phyloP scores from a whole-genome alignment of 768 basidiomycete species.

The Leccinum truebloodii region DNA sequence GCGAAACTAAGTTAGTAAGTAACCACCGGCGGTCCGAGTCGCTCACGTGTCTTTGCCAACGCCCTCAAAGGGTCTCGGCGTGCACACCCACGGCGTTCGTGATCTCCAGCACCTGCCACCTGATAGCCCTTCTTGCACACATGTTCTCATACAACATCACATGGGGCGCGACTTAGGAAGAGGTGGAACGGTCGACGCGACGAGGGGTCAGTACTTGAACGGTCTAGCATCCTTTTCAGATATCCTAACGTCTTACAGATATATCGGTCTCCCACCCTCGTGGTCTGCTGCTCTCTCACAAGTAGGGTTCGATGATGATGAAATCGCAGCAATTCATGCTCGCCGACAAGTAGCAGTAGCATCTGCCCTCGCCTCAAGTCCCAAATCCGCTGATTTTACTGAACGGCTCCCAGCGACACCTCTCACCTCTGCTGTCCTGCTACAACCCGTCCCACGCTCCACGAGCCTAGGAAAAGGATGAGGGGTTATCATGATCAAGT shows the following conservation, averaged over 20 bases:
- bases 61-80: no score
- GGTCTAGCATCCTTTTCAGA: not conserved
- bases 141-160: conserved; percentile 59
- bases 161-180: conserved; percentile 71
- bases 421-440: conserved; percentile 23
- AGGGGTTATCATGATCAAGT: conserved; percentile 9
- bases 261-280: conserved; percentile 68
- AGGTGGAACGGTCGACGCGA: conserved; percentile 79
- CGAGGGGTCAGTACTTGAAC: conserved; percentile 59
- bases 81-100: no score
- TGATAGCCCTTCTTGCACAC: conserved; percentile 58
- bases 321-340: conserved; percentile 60
- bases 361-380: conserved; percentile 1
- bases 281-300: conserved; percentile 64
- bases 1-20: no score
- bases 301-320: conserved; percentile 65
- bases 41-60: no score
- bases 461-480: conserved; percentile 20
- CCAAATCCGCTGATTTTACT: conserved; percentile 4
- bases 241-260: conserved; percentile 36
- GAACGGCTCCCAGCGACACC: conserved; percentile 3
- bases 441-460: conserved; percentile 28
- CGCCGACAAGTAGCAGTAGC: conserved; percentile 31
- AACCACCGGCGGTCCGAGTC: no score
- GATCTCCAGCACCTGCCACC: conserved; percentile 29